Percentiles rank a stretch among this genome's conserved stretches.
phyloP scores from a whole-genome alignment of 257 asterid genomes.

The Galeopsis tetrahit region DNA sequence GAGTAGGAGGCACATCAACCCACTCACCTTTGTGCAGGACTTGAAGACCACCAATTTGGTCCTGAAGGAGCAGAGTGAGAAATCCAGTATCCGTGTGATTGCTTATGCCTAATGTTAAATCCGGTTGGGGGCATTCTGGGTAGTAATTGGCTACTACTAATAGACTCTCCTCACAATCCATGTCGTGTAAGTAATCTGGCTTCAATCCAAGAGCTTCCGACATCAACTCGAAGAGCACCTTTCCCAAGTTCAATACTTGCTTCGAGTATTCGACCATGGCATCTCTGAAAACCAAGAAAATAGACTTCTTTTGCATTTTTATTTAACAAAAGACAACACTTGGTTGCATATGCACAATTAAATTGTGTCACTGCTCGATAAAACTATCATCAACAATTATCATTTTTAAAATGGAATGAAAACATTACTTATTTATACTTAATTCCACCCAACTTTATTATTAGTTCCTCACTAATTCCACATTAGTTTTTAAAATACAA shows the following conservation, averaged over 20 bases:
- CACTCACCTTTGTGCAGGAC: constrained; percentile 46
- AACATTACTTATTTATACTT: too few relatives aligned
- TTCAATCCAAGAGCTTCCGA: constrained; percentile 36
- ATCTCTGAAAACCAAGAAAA: not conserved
- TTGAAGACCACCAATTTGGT: constrained; percentile 53
- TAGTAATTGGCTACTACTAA: constrained; percentile 29
- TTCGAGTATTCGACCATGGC: constrained; percentile 31
- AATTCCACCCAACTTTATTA: too few relatives aligned
- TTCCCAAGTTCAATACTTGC: constrained; percentile 22
- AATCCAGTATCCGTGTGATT: constrained; percentile 41
- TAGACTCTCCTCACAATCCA: constrained; percentile 42
- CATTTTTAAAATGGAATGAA: too few relatives aligned
- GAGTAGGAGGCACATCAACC: constrained; percentile 48
- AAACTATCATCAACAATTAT: too few relatives aligned
- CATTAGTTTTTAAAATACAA: too few relatives aligned
- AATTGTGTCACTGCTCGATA: too few relatives aligned
- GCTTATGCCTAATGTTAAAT: constrained; percentile 30
- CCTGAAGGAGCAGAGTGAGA: constrained; percentile 48
- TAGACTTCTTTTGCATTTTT: not conserved
- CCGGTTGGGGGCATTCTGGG: constrained; percentile 45
- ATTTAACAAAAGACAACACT: too few relatives aligned
- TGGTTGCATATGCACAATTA: too few relatives aligned
- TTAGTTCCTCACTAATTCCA: too few relatives aligned
- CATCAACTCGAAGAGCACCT: constrained; percentile 15
- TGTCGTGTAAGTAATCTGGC: constrained; percentile 33